These are phyloP conservation scores for Bocquillonia castaneifolia DNA, from an alignment of 441 rosid species.

Conservation along the genomic window DNA sequence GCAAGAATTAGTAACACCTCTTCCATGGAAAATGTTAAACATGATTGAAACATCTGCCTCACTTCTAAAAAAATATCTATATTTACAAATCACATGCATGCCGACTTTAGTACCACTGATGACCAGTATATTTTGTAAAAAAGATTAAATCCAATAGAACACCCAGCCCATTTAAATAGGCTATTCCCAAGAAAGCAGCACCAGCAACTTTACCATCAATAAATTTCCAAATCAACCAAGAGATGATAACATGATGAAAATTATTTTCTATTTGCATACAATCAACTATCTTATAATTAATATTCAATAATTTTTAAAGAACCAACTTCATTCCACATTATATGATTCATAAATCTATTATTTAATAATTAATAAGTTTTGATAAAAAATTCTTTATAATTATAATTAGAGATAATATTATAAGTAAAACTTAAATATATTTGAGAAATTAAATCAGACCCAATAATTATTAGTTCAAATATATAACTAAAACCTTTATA, in stretches of 20 bases:
- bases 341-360: too few relatives aligned
- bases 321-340: too few relatives aligned
- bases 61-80: background rate
- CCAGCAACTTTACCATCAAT: background rate
- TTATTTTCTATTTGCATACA: too few relatives aligned
- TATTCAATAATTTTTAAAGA: too few relatives aligned
- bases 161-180: background rate
- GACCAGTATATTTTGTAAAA: background rate
- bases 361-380: too few relatives aligned
- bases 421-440: too few relatives aligned
- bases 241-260: background rate
- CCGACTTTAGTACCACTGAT: background rate
- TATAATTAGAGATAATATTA: too few relatives aligned
- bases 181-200: background rate
- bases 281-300: too few relatives aligned
- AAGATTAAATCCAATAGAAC: background rate
- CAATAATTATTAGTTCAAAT: too few relatives aligned
- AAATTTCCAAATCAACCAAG: background rate
- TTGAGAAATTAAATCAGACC: too few relatives aligned
- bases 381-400: too few relatives aligned
- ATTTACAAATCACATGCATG: background rate
- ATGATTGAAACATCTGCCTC: background rate
- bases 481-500: too few relatives aligned
- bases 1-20: background rate
- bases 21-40: background rate